These are phyloP conservation scores for Pythium phragmitis DNA, from an alignment of 352 stramenopile species.

Conservation along the genomic window DNA sequence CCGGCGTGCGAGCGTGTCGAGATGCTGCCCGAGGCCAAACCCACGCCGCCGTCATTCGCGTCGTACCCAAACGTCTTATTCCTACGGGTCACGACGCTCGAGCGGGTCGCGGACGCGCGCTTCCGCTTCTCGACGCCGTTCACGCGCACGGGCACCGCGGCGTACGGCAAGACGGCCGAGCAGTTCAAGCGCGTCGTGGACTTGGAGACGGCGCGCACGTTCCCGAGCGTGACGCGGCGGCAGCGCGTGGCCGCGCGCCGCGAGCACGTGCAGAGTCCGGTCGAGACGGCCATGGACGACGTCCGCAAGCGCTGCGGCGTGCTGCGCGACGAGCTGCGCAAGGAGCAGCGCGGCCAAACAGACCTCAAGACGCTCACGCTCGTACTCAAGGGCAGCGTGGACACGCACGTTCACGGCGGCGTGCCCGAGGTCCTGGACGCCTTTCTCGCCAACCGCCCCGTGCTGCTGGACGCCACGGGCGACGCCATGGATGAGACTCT, in stretches of 20 bases:
- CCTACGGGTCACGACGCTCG: slow-evolving; percentile 44
- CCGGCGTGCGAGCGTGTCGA: slow-evolving; percentile 58
- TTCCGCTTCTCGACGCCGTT: slow-evolving; percentile 65
- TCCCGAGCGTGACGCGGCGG: slow-evolving; percentile 52
- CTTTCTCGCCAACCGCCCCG: slow-evolving; percentile 38
- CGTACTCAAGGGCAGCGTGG: slow-evolving; percentile 78
- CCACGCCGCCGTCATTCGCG: slow-evolving; percentile 31
- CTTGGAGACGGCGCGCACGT: slow-evolving; percentile 38
- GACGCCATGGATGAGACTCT: slow-evolving; percentile 32
- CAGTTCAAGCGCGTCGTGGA: slow-evolving; percentile 72
- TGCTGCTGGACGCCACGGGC: slow-evolving; percentile 37
- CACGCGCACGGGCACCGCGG: slow-evolving; percentile 33
- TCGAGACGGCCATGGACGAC: slow-evolving; percentile 79
- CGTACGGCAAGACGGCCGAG: slow-evolving; percentile 64
- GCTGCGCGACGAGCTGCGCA: slow-evolving; percentile 55
- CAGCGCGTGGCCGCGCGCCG: slow-evolving; percentile 39
- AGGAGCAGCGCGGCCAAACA: slow-evolving; percentile 39
- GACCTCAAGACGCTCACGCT: slow-evolving; percentile 78
- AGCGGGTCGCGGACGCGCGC: not conserved
- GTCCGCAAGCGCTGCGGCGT: slow-evolving; percentile 60
- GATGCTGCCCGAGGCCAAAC: slow-evolving; percentile 52
- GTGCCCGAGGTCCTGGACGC: slow-evolving; percentile 72
- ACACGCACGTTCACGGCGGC: slow-evolving; percentile 76
- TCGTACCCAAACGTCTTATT: slow-evolving; percentile 61
- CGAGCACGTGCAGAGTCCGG: slow-evolving; percentile 58